Conservation (phyloP, 176 grass and related monocot species). For the Triticum timopheevii region DNA sequence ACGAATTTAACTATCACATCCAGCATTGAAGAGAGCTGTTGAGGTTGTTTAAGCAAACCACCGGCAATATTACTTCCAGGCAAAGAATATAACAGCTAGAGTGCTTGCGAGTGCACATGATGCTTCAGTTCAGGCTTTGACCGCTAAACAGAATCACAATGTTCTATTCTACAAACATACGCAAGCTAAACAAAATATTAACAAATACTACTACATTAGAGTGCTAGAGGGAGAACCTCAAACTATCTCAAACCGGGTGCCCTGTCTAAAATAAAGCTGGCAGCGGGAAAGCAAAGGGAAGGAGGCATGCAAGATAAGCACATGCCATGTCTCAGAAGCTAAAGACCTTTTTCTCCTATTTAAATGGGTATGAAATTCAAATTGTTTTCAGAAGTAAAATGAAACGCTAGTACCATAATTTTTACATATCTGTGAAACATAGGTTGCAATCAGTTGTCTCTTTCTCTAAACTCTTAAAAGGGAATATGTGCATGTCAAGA, state of each 20-base stretch:
- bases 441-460: slow-evolving; percentile 16
- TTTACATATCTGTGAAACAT: background rate
- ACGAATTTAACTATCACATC: background rate
- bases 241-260: slow-evolving; percentile 7
- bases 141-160: background rate
- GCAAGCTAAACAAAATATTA: background rate
- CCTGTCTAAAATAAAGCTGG: slow-evolving; percentile 34
- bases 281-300: slow-evolving; percentile 37
- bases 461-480: slow-evolving; percentile 17
- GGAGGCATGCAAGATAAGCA: slow-evolving; percentile 36
- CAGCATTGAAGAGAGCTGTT: background rate
- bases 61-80: slow-evolving; percentile 28
- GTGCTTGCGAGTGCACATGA: slow-evolving; percentile 37
- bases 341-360: slow-evolving; percentile 12
- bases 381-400: slow-evolving; percentile 7
- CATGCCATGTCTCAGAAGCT: slow-evolving; percentile 36
- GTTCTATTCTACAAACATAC: background rate
- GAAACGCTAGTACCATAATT: background rate
- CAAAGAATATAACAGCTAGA: slow-evolving; percentile 21
- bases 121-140: slow-evolving; percentile 33
- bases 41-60: slow-evolving; percentile 10
- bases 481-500: slow-evolving; percentile 47
- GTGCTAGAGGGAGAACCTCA: background rate
- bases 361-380: background rate
- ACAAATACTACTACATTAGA: background rate